A percentile compares a stretch with the other conserved stretches of the same genome.
phyloP scores from a whole-genome alignment of 2,329 filamentous ascomycete species.

The Alternaria hordeiaustralica region DNA sequence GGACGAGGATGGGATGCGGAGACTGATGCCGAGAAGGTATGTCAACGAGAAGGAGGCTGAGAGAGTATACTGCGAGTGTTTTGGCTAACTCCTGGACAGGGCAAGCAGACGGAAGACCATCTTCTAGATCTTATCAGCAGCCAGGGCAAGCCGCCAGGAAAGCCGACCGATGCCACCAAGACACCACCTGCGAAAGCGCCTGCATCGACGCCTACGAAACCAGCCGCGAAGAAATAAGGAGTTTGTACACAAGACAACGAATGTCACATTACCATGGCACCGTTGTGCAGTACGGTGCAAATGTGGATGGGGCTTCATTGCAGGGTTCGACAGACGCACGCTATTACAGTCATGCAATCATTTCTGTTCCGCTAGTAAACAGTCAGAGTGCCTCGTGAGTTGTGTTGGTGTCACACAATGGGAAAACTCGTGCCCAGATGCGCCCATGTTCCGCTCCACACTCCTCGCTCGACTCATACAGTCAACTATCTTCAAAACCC shows the following conservation, averaged over 20 bases:
- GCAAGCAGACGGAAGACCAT: slow-evolving; percentile 30
- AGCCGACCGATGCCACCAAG: slow-evolving; percentile 24
- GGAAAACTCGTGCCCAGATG: not conserved
- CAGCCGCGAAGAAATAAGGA: slow-evolving; percentile 17
- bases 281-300: not conserved
- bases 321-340: not conserved
- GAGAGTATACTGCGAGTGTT: not conserved
- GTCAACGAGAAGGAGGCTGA: not conserved
- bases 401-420: not conserved
- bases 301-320: slow-evolving; percentile 2
- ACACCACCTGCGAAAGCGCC: slow-evolving; percentile 20
- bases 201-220: slow-evolving; percentile 10
- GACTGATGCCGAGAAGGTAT: slow-evolving; percentile 12
- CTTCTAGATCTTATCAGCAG: slow-evolving; percentile 44
- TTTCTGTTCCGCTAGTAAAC: not conserved
- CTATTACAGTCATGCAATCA: not conserved
- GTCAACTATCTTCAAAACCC: not conserved
- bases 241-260: not conserved
- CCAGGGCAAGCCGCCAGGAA: slow-evolving; percentile 19
- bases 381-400: not conserved
- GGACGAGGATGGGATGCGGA: slow-evolving; percentile 78
- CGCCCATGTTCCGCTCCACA: not conserved
- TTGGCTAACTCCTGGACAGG: slow-evolving; percentile 13
- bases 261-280: not conserved
- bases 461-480: slow-evolving; percentile 1